phyloP scores from a whole-genome alignment of 2,329 filamentous ascomycete species.

The Exophiala dermatitidis region DNA sequence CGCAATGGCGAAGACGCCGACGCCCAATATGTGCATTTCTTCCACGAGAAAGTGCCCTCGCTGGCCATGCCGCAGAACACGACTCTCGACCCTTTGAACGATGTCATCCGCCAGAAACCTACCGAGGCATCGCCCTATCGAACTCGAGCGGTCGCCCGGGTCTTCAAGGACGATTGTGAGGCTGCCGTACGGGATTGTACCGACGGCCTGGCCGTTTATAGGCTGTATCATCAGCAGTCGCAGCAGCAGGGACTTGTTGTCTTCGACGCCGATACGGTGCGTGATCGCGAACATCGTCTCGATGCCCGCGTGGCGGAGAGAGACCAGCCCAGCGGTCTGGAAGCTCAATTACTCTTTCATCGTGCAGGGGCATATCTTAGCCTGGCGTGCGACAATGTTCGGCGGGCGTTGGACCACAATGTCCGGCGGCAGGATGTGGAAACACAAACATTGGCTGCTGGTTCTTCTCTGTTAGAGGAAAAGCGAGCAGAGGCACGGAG shows the following conservation, averaged over 20 bases:
- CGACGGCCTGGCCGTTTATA: slow-evolving; percentile 52
- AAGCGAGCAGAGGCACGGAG: slow-evolving; percentile 55
- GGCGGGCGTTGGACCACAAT: slow-evolving; percentile 46
- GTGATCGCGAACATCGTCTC: slow-evolving; percentile 40
- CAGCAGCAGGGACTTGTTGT: slow-evolving; percentile 47
- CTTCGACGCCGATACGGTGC: slow-evolving; percentile 35
- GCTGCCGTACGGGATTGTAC: slow-evolving; percentile 66
- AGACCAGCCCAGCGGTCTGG: slow-evolving; percentile 67
- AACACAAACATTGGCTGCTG: slow-evolving; percentile 1
- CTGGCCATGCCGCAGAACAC: slow-evolving; percentile 66
- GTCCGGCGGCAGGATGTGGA: slow-evolving; percentile 21
- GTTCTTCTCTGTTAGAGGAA: slow-evolving; percentile 33
- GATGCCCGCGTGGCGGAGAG: slow-evolving; percentile 51
- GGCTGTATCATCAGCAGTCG: slow-evolving; percentile 50
- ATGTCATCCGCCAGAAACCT: slow-evolving; percentile 59
- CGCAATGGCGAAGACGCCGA: slow-evolving; percentile 61
- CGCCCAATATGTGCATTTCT: slow-evolving; percentile 85
- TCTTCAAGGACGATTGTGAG: slow-evolving; percentile 67
- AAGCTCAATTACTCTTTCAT: slow-evolving; percentile 68
- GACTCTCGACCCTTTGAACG: slow-evolving; percentile 57
- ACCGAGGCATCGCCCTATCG: slow-evolving; percentile 60
- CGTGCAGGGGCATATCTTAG: slow-evolving; percentile 65
- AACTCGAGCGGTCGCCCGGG: slow-evolving; percentile 65
- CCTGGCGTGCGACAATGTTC: slow-evolving; percentile 61
- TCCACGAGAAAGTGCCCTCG: slow-evolving; percentile 81